Conservation (phyloP, 192 early-diverging fungal species). For the Pilaira anomala region DNA sequence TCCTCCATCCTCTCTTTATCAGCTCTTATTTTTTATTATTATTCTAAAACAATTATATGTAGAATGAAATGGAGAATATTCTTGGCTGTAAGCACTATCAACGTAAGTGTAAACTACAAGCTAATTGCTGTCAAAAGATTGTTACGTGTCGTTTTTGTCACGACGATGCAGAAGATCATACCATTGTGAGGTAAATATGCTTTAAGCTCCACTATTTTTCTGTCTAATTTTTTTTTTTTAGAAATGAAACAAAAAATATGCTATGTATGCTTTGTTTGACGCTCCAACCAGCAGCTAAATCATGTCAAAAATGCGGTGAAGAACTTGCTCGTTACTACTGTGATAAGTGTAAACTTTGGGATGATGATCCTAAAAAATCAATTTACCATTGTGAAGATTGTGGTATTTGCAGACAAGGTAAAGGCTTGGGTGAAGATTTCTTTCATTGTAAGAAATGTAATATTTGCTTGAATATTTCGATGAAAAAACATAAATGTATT, state of each 20-base stretch:
- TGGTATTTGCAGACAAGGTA: conserved; percentile 88
- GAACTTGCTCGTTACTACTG: conserved; percentile 83
- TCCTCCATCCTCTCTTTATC: not conserved
- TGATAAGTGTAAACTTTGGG: conserved; percentile 86
- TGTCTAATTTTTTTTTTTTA: not conserved
- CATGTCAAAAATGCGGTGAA: conserved; percentile 68
- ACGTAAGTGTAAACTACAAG: conserved; percentile 68
- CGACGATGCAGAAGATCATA: conserved; percentile 74
- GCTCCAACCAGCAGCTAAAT: conserved; percentile 74
- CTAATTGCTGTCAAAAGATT: conserved; percentile 78
- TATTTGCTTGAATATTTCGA: conserved; percentile 77
- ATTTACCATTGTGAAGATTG: conserved; percentile 95
- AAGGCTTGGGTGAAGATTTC: conserved; percentile 73
- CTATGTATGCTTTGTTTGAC: conserved; percentile 89
- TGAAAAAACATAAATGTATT: conserved; percentile 85
- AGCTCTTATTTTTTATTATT: not conserved
- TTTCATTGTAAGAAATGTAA: conserved; percentile 93
- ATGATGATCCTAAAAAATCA: conserved; percentile 73
- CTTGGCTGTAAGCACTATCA: conserved; percentile 82
- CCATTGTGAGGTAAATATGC: conserved; percentile 60
- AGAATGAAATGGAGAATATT: conserved; percentile 51
- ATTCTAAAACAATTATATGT: not conserved
- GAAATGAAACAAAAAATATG: conserved; percentile 69
- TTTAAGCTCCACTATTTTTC: not conserved
- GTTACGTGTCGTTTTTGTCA: conserved; percentile 81